Percentiles rank a stretch among this genome's conserved stretches.
Conservation (phyloP, 2,329 filamentous ascomycete species). For the Apiospora hydei region DNA sequence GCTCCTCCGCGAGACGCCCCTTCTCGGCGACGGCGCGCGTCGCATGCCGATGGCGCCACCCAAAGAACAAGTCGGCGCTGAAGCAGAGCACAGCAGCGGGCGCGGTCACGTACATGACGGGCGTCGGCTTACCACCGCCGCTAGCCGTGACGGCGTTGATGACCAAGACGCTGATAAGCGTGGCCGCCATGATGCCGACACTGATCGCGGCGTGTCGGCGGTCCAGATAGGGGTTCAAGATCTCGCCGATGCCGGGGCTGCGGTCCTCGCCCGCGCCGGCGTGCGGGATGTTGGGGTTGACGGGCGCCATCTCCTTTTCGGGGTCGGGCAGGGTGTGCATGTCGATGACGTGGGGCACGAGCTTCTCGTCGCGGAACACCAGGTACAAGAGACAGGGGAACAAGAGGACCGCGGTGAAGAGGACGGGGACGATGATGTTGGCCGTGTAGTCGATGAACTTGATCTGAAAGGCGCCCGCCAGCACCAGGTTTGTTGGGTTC, state of each 20-base stretch:
- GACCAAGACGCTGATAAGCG: slow-evolving; percentile 69
- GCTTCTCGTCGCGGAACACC: slow-evolving; percentile 67
- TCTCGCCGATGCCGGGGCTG: slow-evolving; percentile 68
- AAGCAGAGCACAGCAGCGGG: slow-evolving; percentile 74
- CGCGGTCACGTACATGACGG: slow-evolving; percentile 72
- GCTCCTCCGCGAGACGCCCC: slow-evolving; percentile 57
- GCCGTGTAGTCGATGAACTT: slow-evolving; percentile 77
- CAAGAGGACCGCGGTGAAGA: slow-evolving; percentile 69
- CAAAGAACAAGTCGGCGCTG: slow-evolving; percentile 68
- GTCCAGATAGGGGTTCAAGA: slow-evolving; percentile 78
- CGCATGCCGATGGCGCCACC: slow-evolving; percentile 68
- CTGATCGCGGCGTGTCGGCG: slow-evolving; percentile 70
- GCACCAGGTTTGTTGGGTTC: slow-evolving; percentile 78
- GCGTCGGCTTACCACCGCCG: slow-evolving; percentile 51
- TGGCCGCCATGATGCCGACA: slow-evolving; percentile 69
- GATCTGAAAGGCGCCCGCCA: slow-evolving; percentile 75
- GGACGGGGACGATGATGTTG: slow-evolving; percentile 76
- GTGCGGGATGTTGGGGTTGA: slow-evolving; percentile 77
- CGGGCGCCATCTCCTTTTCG: slow-evolving; percentile 59
- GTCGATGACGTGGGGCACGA: slow-evolving; percentile 71
- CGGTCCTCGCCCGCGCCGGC: slow-evolving; percentile 60
- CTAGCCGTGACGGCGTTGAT: slow-evolving; percentile 67
- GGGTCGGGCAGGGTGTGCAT: slow-evolving; percentile 72
- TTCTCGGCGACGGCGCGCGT: slow-evolving; percentile 67
- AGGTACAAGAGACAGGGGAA: slow-evolving; percentile 75